Conservation (phyloP, 169 alveolate genomes). For the Plasmodium malariae region DNA sequence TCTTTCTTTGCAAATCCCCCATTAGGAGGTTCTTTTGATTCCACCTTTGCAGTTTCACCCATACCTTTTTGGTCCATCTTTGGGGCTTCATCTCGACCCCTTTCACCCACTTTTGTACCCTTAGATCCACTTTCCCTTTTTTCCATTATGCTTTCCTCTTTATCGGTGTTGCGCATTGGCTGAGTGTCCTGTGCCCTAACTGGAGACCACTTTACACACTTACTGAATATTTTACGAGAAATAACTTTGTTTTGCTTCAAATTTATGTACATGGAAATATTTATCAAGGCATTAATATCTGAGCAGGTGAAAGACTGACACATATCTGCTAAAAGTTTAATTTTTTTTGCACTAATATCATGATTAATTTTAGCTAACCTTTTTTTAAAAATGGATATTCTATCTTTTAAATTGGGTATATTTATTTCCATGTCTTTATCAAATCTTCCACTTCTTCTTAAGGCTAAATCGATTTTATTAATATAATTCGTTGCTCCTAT, state of each 20-base stretch:
- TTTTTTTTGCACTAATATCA: conserved; percentile 73
- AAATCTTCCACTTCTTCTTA: conserved; percentile 97
- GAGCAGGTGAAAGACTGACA: conserved; percentile 92
- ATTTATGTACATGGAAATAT: conserved; percentile 77
- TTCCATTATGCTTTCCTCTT: not conserved
- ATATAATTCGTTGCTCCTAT: conserved; percentile 95
- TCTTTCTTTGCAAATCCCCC: not conserved
- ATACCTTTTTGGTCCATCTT: not conserved
- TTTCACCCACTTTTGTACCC: not conserved
- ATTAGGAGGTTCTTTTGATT: not conserved
- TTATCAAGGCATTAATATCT: conserved; percentile 85
- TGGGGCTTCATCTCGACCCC: not conserved
- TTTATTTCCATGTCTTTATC: conserved; percentile 96
- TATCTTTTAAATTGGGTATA: conserved; percentile 93
- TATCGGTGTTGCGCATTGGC: not conserved
- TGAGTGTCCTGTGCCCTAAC: not conserved
- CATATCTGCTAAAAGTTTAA: conserved; percentile 78
- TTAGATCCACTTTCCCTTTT: not conserved
- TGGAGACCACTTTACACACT: not conserved
- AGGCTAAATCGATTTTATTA: conserved; percentile 92
- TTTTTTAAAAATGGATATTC: conserved; percentile 90
- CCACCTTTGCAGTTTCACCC: not conserved
- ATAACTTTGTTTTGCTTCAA: conserved; percentile 33
- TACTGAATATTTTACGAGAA: conserved; percentile 21
- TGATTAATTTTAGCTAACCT: conserved; percentile 80